Conservation (phyloP, 1,284 basidiomycete genomes). For the Ceraceosorus bombacis region DNA sequence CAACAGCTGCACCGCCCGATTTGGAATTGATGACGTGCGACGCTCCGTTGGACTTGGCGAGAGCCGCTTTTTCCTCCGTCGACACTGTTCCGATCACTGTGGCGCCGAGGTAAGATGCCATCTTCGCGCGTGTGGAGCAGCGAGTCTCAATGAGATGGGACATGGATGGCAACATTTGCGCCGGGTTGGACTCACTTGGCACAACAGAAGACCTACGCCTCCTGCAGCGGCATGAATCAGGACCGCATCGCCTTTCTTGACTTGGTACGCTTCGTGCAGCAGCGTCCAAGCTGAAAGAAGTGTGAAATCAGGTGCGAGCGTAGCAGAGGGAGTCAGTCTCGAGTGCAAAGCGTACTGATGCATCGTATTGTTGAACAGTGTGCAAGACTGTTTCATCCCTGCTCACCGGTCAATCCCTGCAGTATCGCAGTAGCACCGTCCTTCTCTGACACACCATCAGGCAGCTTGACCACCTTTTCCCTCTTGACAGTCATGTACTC, state of each 20-base stretch:
- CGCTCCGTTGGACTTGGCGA: conserved; percentile 75
- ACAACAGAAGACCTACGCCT: conserved; percentile 55
- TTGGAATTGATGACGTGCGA: conserved; percentile 78
- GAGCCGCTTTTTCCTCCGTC: conserved; percentile 68
- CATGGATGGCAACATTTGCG: not conserved
- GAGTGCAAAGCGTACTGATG: too few species aligned
- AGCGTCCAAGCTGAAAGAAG: conserved; percentile 59
- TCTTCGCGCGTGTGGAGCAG: not conserved
- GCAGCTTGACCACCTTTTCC: conserved; percentile 58
- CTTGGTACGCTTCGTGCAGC: conserved; percentile 71
- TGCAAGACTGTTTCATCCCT: not conserved
- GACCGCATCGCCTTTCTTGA: conserved; percentile 60
- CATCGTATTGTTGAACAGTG: not conserved
- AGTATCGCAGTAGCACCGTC: conserved; percentile 63
- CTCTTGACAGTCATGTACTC: conserved; percentile 68
- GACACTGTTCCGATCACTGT: conserved; percentile 92
- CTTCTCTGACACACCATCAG: conserved; percentile 55
- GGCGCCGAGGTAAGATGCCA: conserved; percentile 59
- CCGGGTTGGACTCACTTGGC: conserved; percentile 47
- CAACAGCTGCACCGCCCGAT: conserved; percentile 16
- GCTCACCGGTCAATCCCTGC: conserved; percentile 64
- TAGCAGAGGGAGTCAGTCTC: not conserved
- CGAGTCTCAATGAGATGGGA: not conserved
- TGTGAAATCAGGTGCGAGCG: not conserved
- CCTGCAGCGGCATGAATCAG: conserved; percentile 86